Conservation (phyloP, 805 yeast species). For the Ogataea degrootiae region DNA sequence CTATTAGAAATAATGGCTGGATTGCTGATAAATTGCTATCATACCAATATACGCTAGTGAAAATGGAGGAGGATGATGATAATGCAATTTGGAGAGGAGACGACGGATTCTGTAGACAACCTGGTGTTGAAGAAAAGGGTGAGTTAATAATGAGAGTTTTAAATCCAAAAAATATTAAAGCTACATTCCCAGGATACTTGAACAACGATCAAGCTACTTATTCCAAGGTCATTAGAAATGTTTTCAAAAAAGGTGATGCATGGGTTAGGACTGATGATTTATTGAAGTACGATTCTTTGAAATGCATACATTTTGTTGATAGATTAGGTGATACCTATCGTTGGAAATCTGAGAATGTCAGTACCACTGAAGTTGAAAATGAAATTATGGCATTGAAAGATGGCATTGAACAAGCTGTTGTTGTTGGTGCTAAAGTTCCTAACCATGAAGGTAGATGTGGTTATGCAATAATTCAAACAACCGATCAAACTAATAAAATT, state of each 20-base stretch:
- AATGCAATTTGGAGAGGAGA: slow-evolving; percentile 66
- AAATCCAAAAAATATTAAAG: slow-evolving; percentile 56
- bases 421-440: slow-evolving; percentile 82
- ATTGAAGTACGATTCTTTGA: slow-evolving; percentile 60
- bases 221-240: slow-evolving; percentile 68
- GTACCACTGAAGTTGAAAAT: slow-evolving; percentile 90
- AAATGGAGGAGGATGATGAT: slow-evolving; percentile 78
- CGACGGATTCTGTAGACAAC: slow-evolving; percentile 53
- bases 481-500: slow-evolving; percentile 15
- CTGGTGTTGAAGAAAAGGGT: slow-evolving; percentile 68
- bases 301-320: slow-evolving; percentile 79
- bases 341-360: slow-evolving; percentile 95
- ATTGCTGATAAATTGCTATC: slow-evolving; percentile 54
- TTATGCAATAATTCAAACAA: slow-evolving; percentile 67
- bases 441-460: slow-evolving; percentile 95
- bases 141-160: slow-evolving; percentile 77
- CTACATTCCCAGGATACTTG: slow-evolving; percentile 83
- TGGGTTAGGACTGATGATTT: slow-evolving; percentile 89
- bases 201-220: slow-evolving; percentile 77
- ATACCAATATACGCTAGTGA: slow-evolving; percentile 55
- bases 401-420: slow-evolving; percentile 62
- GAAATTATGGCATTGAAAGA: slow-evolving; percentile 43
- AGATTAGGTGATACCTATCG: slow-evolving; percentile 92
- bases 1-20: slow-evolving; percentile 80
- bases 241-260: slow-evolving; percentile 82